Evolutionary conservation across 495 filamentous ascomycete genomes (phyloP), one percentile per base, ranked within the genome.

Genomic region (Daldinia childiae): DNA sequence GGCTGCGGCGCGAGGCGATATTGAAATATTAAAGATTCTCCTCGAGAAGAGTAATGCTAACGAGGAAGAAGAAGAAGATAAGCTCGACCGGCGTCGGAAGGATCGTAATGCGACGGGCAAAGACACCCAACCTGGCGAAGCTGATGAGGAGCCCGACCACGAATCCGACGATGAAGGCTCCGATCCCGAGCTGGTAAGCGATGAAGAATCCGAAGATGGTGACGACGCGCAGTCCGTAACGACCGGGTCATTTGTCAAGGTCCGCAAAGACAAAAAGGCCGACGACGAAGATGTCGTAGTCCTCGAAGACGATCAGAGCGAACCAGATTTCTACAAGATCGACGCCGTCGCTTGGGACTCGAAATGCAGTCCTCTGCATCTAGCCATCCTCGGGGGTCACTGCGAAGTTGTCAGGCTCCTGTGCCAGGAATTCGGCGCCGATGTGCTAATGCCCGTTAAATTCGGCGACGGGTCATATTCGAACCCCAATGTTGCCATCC

Each of bases 301-400:
- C 29, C 78, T 77, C 12, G 87, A 88, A n/a, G 85, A 87, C 6
- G 82, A 87, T 38, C 85, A 90, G 6, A 82, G 85, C 9, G 89
- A 91, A 27, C 91, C 91, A 4, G 91, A 96, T 77, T 84, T 94
- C 62, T 94, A 91, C 76, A 90, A 94, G 59, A 84, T 94, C 61
- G 89, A 95, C 71, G 84, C 89, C 6, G 71, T 89, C 9, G 85
- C 92, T 7, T 96, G 93, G 93, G 92, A 96, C 66, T 89, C 78
- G 15, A 84, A 86, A 17, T 85, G 86, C 58, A 90, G 91, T 1
- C 86, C 93, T 0, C 80, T 95, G 14, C 93, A 96, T 73, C 82
- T 93, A 26, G 93, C 93, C 2, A 93, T 96, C 61, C 58, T 92
- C 1, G 84, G 86, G 59, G 91, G 91, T 2, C 89, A 94, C 66